These are phyloP conservation scores for Sphaceloma murrayae DNA, from an alignment of 2,329 filamentous ascomycete species.

Conservation along the genomic window DNA sequence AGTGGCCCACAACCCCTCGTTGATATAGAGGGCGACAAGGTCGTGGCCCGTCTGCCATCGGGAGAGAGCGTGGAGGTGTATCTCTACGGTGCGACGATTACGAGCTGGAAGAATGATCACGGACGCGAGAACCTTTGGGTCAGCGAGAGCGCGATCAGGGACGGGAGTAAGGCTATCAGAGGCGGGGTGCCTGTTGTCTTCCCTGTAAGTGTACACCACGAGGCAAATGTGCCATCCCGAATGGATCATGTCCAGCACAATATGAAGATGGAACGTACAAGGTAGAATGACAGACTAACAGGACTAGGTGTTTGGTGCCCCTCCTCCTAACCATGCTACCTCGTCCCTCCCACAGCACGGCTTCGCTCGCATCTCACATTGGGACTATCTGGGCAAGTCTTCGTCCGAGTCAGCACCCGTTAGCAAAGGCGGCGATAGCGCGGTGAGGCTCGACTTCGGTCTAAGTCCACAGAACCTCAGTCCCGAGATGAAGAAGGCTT, in stretches of 20 bases:
- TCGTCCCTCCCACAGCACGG: conserved; percentile 81
- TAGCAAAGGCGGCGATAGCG: conserved; percentile 45
- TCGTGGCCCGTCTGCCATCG: conserved; percentile 71
- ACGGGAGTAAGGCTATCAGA: conserved; percentile 80
- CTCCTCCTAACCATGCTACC: conserved; percentile 66
- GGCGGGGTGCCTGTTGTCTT: conserved; percentile 91
- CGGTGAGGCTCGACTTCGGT: conserved; percentile 92
- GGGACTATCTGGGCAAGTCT: conserved; percentile 90
- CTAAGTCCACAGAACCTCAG: conserved; percentile 64
- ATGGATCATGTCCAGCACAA: too few species aligned
- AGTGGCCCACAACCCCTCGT: conserved; percentile 62
- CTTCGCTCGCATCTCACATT: conserved; percentile 78
- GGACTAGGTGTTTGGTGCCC: conserved; percentile 70
- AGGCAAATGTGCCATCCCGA: too few species aligned
- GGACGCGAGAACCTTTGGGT: conserved; percentile 76
- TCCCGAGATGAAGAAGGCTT: conserved; percentile 58
- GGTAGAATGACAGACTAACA: too few species aligned
- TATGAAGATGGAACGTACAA: too few species aligned
- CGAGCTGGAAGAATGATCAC: conserved; percentile 74
- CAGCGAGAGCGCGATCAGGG: conserved; percentile 66
- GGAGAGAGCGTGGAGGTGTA: conserved; percentile 80
- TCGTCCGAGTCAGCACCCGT: conserved; percentile 49
- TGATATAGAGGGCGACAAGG: conserved; percentile 58
- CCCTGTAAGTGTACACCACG: conserved; percentile 52
- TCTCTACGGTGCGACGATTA: conserved; percentile 85